Conservation (phyloP, 257 asterid genomes). For the Fraxinus cuspidata region DNA sequence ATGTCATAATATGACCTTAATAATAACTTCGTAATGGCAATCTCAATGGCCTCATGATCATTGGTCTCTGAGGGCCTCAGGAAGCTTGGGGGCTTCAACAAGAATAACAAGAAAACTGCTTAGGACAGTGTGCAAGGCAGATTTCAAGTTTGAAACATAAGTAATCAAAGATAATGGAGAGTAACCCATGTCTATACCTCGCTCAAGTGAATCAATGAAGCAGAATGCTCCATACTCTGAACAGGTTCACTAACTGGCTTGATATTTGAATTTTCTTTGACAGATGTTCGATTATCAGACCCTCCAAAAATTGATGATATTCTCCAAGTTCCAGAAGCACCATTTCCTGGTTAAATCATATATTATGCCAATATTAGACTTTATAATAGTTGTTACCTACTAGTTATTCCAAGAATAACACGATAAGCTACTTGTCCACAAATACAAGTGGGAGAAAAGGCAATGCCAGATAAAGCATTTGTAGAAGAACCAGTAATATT, state of each 20-base stretch:
- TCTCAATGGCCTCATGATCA: constrained; percentile 52
- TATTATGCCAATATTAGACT: constrained; percentile 19
- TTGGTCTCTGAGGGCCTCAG: constrained; percentile 57
- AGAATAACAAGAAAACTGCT: constrained; percentile 15
- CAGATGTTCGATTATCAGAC: constrained; percentile 46
- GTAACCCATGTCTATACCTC: constrained; percentile 49
- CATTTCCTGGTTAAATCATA: constrained; percentile 44
- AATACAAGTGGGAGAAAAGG: neutral
- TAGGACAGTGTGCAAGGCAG: constrained; percentile 10
- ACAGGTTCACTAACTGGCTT: constrained; percentile 55
- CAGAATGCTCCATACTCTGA: constrained; percentile 52
- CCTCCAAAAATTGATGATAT: constrained; percentile 92
- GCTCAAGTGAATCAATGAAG: constrained; percentile 67
- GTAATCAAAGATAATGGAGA: neutral
- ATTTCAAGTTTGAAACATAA: neutral
- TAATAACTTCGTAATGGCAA: constrained; percentile 52
- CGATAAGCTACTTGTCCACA: neutral
- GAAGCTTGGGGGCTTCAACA: constrained; percentile 50
- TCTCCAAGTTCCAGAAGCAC: constrained; percentile 74
- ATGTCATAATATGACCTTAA: constrained; percentile 68
- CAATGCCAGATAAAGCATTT: neutral
- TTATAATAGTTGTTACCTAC: neutral
- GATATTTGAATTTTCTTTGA: constrained; percentile 55
- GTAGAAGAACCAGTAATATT: neutral
- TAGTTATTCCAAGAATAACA: neutral